Base-by-base conservation (phyloP, 306 rosid genomes). In the Corylus americana region DNA sequence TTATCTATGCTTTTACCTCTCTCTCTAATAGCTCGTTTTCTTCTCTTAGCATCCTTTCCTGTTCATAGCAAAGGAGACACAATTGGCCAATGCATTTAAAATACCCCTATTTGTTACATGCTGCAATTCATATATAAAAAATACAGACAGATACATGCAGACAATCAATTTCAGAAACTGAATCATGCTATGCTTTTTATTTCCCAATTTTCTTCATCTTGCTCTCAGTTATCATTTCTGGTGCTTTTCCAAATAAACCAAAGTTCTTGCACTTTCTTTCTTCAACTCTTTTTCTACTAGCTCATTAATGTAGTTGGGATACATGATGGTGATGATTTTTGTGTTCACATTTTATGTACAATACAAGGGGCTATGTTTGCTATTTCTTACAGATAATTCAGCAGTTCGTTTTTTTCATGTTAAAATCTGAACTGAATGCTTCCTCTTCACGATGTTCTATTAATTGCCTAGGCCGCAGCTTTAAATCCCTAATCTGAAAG, bases 1-100 rank as follows among this genome's bases (percentile, higher is more conserved):
- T 53, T 12, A 5, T 31, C n/a, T 29, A 11, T 62, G 45, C 37
- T 53, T 51, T 69, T 77, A 78, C 81, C 81, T 78, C 31, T 64
- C 58, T 70, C 39, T 78, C 47, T 25, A 78, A 72, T 13, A 22
- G 49, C 76, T 78, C 58, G 53, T 57, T 78, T 58, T 70, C 76
- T 78, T 69, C 81, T 13, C 11, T 55, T 47, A 78, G 70, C 31
- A 25, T 44, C 55, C 22, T 78, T 71, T 55, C 76, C 81, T 78
- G 64, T 27, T 22, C 50, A 29, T 16, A 55, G 20, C 47, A 70
- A 1, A 55, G 42, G 20, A 63, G 5, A 13, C 29, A 29, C 35
- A 25, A 11, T 9, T 20, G 27, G 66, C 37, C 9, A 59, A 22
- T 59, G 66, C 7, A 59, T 59, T 59, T 9, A 59, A 42, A 25